phyloP scores from a whole-genome alignment of 75 land plant species.

The Pseudotsuga menziesii region DNA sequence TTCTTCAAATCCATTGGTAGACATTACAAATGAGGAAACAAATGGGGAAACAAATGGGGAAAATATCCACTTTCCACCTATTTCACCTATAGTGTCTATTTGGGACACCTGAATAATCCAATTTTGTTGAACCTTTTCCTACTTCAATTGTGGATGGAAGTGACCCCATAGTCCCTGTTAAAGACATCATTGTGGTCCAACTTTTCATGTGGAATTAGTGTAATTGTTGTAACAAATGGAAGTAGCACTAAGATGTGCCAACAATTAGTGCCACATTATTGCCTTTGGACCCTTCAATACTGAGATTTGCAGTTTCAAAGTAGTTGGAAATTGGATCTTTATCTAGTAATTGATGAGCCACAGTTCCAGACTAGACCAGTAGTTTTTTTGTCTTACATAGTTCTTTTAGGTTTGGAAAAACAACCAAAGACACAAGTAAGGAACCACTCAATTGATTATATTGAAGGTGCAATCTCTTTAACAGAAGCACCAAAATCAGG shows the following conservation, averaged over 20 bases:
- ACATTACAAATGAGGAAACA: too few species aligned
- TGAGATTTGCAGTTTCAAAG: constrained; percentile 45
- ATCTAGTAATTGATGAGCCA: constrained; percentile 37
- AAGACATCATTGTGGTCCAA: too few species aligned
- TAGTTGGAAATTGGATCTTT: constrained; percentile 31
- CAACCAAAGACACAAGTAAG: constrained; percentile 46
- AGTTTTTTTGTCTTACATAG: too few species aligned
- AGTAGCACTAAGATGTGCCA: constrained; percentile 36
- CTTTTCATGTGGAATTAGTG: too few species aligned
- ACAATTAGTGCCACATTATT: constrained; percentile 21
- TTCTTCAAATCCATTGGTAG: too few species aligned
- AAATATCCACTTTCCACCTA: too few species aligned
- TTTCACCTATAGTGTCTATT: too few species aligned
- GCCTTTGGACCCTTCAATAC: constrained; percentile 9
- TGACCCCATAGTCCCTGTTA: too few species aligned
- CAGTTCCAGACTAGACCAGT: constrained; percentile 48
- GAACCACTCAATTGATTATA: constrained; percentile 52
- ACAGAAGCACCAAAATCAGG: constrained; percentile 64
- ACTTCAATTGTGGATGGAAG: too few species aligned
- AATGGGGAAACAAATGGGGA: too few species aligned
- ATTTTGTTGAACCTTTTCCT: too few species aligned
- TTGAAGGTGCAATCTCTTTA: constrained; percentile 62
- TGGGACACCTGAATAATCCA: too few species aligned
- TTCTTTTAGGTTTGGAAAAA: constrained; percentile 42
- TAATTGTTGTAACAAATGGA: constrained; percentile 17